Evolutionary conservation across 352 stramenopile species (phyloP).

Genomic region (Pythium phragmitis): DNA sequence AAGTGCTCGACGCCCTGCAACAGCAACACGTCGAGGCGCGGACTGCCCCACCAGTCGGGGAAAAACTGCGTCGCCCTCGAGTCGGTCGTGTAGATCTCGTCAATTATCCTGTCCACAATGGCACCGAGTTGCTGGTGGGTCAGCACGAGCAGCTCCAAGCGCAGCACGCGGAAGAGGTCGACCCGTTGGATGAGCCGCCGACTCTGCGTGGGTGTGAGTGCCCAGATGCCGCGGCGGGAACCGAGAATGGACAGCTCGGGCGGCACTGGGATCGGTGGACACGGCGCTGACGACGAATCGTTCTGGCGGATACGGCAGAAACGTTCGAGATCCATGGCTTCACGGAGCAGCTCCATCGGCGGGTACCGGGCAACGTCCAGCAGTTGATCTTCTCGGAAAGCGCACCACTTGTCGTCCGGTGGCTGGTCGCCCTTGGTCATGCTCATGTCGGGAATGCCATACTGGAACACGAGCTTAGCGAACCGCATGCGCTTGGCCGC

Average conservation of each 20-base stretch:
- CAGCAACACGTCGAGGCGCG: conserved; percentile 75
- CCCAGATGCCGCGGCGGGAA: conserved; percentile 58
- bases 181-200: conserved; percentile 73
- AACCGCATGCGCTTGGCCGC: conserved; percentile 62
- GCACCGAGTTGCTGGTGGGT: conserved; percentile 58
- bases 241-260: conserved; percentile 62
- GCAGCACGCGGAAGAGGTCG: conserved; percentile 75
- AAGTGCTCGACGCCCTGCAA: conserved; percentile 83
- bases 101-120: conserved; percentile 54
- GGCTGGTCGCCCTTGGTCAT: conserved; percentile 51
- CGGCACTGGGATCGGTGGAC: conserved; percentile 9
- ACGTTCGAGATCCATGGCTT: conserved; percentile 65
- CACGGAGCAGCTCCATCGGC: conserved; percentile 45
- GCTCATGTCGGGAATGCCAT: conserved; percentile 70
- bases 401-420: conserved; percentile 74
- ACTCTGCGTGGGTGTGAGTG: conserved; percentile 55
- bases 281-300: neutral
- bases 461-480: conserved; percentile 73
- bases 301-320: conserved; percentile 35
- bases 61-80: conserved; percentile 28
- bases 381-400: conserved; percentile 61
- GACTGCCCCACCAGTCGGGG: conserved; percentile 74
- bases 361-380: conserved; percentile 40
- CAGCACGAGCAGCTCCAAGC: conserved; percentile 66
- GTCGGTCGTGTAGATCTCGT: conserved; percentile 23